Conservation (phyloP, 768 basidiomycete genomes). For the Calocybe cyanea region DNA sequence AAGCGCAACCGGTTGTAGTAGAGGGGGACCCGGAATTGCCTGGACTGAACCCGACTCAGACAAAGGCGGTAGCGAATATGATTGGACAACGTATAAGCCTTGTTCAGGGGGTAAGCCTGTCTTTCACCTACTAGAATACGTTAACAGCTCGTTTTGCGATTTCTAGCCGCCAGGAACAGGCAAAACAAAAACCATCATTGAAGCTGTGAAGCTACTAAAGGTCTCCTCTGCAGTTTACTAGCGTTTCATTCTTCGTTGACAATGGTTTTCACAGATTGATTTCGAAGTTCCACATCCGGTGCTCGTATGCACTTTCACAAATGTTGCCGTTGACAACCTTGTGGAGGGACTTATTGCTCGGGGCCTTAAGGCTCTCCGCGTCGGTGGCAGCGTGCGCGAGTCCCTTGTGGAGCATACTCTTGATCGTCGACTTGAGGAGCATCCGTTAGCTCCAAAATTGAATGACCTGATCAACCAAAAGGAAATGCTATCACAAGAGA, state of each 20-base stretch:
- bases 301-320: conserved; percentile 92
- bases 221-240: conserved; percentile 24
- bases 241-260: not conserved
- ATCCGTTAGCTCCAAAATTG: conserved; percentile 48
- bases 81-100: conserved; percentile 74
- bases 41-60: conserved; percentile 72
- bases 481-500: conserved; percentile 22
- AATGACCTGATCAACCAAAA: conserved; percentile 38
- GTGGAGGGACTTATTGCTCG: conserved; percentile 65
- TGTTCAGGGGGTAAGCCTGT: conserved; percentile 78
- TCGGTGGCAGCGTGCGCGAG: conserved; percentile 59
- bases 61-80: conserved; percentile 82
- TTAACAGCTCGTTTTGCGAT: not conserved
- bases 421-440: conserved; percentile 57
- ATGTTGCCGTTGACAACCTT: conserved; percentile 89
- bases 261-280: conserved; percentile 42
- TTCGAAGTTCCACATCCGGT: conserved; percentile 83
- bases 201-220: conserved; percentile 78
- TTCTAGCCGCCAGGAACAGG: conserved; percentile 89
- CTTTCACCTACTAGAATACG: not conserved
- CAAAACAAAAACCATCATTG: conserved; percentile 91
- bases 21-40: conserved; percentile 74
- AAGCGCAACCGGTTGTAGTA: conserved; percentile 52
- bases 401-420: conserved; percentile 57
- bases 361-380: conserved; percentile 70